These are phyloP conservation scores for Diaporthe humulicola DNA, from an alignment of 2,329 filamentous ascomycete species.

Conservation along the genomic window DNA sequence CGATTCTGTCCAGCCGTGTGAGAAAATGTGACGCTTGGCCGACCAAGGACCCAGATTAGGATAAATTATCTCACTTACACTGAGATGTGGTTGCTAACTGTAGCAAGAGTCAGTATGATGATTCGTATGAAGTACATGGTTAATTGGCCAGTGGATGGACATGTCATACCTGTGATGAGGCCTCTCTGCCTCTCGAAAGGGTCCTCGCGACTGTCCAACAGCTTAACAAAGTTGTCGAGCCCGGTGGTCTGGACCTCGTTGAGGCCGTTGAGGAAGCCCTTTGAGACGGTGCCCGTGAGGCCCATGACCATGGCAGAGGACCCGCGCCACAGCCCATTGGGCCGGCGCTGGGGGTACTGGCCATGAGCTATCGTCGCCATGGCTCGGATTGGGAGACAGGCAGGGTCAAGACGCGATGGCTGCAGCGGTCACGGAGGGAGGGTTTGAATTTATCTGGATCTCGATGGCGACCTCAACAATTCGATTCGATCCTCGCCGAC, in stretches of 20 bases:
- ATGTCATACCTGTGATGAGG: constrained; percentile 80
- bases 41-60: neutral
- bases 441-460: neutral
- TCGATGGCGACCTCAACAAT: constrained; percentile 12
- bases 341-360: constrained; percentile 52
- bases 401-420: neutral
- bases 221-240: constrained; percentile 78
- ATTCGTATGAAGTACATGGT: neutral
- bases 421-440: neutral
- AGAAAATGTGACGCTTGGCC: constrained; percentile 2
- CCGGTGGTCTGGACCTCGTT: constrained; percentile 84
- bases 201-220: constrained; percentile 81
- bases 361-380: constrained; percentile 39
- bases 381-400: neutral
- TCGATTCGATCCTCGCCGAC: constrained; percentile 29
- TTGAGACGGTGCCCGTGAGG: constrained; percentile 76
- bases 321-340: constrained; percentile 77
- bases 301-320: constrained; percentile 83
- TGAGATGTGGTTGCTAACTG: constrained; percentile 90
- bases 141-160: neutral
- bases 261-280: constrained; percentile 80
- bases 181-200: constrained; percentile 77
- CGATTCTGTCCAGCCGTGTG: constrained; percentile 72
- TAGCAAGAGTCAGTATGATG: constrained; percentile 35
- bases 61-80: constrained; percentile 74